Percentiles rank a stretch among this genome's conserved stretches.
Conservation (phyloP, 768 basidiomycete species). For the Kwoniella bestiolae region DNA sequence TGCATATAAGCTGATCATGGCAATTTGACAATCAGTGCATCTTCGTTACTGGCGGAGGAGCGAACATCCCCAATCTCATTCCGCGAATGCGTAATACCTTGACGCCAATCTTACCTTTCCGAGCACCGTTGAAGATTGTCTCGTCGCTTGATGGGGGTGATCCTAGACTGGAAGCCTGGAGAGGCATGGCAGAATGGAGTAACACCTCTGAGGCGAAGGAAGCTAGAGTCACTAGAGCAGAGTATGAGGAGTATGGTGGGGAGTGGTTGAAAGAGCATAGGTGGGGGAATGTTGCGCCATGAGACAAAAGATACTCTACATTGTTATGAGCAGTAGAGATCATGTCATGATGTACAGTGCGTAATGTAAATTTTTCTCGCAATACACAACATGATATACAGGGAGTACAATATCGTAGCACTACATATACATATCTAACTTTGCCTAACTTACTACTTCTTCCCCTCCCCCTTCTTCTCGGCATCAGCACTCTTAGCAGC, state of each 20-base stretch:
- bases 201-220: constrained; percentile 57
- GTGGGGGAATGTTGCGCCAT: constrained; percentile 70
- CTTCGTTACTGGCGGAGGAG: constrained; percentile 82
- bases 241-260: constrained; percentile 88
- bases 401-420: too few relatives aligned
- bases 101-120: constrained; percentile 83
- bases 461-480: constrained; percentile 8
- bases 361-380: too few relatives aligned
- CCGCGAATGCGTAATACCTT: constrained; percentile 72
- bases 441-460: constrained; percentile 10
- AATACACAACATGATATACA: too few relatives aligned
- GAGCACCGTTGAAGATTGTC: constrained; percentile 70
- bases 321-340: too few relatives aligned
- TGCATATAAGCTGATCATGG: constrained; percentile 3
- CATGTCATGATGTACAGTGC: too few relatives aligned
- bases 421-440: too few relatives aligned
- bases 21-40: constrained; percentile 67
- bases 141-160: constrained; percentile 63
- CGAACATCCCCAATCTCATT: constrained; percentile 71
- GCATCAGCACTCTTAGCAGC: constrained; percentile 1
- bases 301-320: neutral
- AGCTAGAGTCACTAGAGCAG: constrained; percentile 70
- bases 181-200: constrained; percentile 78
- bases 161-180: constrained; percentile 79
- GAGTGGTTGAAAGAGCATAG: constrained; percentile 88